Evolutionary conservation across 192 early-diverging fungal genomes (phyloP), one percentile per base, ranked within the genome.

Genomic region (Rhizophagus sp.): DNA sequence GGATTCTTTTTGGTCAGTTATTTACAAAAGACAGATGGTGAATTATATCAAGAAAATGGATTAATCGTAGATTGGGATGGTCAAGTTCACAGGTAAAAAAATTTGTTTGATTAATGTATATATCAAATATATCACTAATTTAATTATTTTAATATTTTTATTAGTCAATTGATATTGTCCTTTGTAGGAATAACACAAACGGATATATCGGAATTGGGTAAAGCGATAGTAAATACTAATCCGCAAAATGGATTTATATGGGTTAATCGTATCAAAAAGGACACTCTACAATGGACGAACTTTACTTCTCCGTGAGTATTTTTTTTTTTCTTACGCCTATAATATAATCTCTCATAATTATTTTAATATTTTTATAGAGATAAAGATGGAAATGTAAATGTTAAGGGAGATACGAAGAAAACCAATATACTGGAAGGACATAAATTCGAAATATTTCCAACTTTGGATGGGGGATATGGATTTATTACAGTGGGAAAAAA

Each of bases 401-500:
- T 5, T 47, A 10, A 47, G 11, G 44, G 24, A 65, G 7, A 27
- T 0, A 27, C 25, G 6, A 27, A 12, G 10, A 2, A 0, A 30
- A 17, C 27, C 12, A 11, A 27, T 27, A 65, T 30, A 65, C 10
- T 8, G 11, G 44, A 12, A 10, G 27, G 27, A 12, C 25, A 65
- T 24, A 27, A 27, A n/a, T 36, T 17, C 13, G 7, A 36, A 39
- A 22, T 72, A 11, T 72, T 72, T 72, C 41, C 27, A 0, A 19
- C 70, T 1, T 44, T 39, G 6, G 73, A 75, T 34, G 50, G 50
- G 9, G 73, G 73, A 39, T 75, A 75, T 61, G 47, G 73, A 3
- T 11, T 27, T 19, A 24, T 62, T 6, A 9, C 24, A 1, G 25
- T 25, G 47, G 47, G 57, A 57, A 13, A 2, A 2, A 36, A 22